A percentile compares a stretch with the other conserved stretches of the same genome.
These are phyloP conservation scores for Helichrysum umbraculigerum DNA, from an alignment of 129 eudicot species.

Conservation along the genomic window DNA sequence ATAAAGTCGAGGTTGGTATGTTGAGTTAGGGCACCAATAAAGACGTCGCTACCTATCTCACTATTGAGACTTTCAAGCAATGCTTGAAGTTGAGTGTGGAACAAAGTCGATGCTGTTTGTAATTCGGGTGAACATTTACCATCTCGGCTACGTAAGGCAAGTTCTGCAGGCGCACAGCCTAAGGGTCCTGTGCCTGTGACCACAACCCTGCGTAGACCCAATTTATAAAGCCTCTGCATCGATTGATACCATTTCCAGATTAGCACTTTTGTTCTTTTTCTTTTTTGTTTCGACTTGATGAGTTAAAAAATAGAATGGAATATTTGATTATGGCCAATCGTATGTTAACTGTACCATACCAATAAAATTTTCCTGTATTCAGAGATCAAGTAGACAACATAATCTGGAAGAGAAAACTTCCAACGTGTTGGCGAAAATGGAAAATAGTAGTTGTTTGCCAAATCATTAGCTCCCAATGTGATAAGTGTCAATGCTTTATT, in stretches of 20 bases:
- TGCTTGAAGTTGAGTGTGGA: constrained; percentile 45
- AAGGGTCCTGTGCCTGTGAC: constrained; percentile 75
- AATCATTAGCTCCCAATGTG: constrained; percentile 76
- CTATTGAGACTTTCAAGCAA: constrained; percentile 47
- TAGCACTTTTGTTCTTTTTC: too few relatives aligned
- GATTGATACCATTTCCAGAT: not conserved
- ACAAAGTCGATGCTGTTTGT: constrained; percentile 51
- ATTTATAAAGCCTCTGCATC: constrained; percentile 37
- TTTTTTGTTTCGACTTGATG: not conserved
- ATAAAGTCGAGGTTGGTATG: constrained; percentile 49
- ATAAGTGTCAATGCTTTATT: constrained; percentile 51
- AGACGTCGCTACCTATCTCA: constrained; percentile 43
- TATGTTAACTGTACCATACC: constrained; percentile 51
- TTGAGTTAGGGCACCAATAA: constrained; percentile 49
- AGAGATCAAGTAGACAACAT: constrained; percentile 49
- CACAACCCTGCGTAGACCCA: constrained; percentile 60
- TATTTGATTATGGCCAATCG: not conserved
- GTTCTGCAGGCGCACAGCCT: constrained; percentile 70
- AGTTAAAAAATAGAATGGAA: not conserved
- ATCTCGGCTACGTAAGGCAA: constrained; percentile 45
- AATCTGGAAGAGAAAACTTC: constrained; percentile 52
- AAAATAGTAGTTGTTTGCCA: constrained; percentile 67
- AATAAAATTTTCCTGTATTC: constrained; percentile 56
- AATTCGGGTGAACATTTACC: constrained; percentile 51
- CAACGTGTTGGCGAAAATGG: constrained; percentile 56